Evolutionary conservation across 1,139 yeast species (phyloP), one percentile per base, ranked within the genome.

Genomic region (Debaryomycetaceae sp.): DNA sequence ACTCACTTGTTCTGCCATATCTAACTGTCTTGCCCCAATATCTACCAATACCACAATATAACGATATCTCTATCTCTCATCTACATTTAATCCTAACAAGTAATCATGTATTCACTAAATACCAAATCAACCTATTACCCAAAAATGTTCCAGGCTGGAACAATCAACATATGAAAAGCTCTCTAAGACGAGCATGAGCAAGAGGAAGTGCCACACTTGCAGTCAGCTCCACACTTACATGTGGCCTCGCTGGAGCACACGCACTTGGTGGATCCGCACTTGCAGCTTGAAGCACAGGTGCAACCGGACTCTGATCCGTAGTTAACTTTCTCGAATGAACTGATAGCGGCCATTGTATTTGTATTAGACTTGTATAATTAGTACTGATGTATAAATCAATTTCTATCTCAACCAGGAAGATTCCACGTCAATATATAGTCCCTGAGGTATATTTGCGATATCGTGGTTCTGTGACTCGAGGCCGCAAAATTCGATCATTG

Each of bases 241-340:
- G 55, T 38, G 47, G 56, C 53, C 23, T 36, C 31, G 13, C 39
- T 22, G 11, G 31, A 7, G 31, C 31, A 27, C 11, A 27, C 31
- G 31, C 31, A 27, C 31, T 27, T 27, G 11, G 42, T 14, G 24
- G 38, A 34, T n/a, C 42, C 42, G 23, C 42, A 40, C 23, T 35
- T 40, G 33, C 42, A 40, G 14, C 30, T 20, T 9, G 34, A 7
- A 5, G 38, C 42, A 27, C 42, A 40, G 14, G 24, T 14, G 24
- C 42, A 40, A 17, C 34, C 42, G 5, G 31, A 27, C 8, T 7
- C 8, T 27, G 31, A 27, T 7, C 31, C 11, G 31, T 31, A 37
- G 54, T 49, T 48, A 48, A 57, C 53, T 45, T 53, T 49, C 41
- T 52, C 35, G 37, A 41, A 42, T 46, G 44, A 45, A 38, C 54